These are phyloP conservation scores for Boletus sp. DNA, from an alignment of 768 basidiomycete species.

Conservation along the genomic window DNA sequence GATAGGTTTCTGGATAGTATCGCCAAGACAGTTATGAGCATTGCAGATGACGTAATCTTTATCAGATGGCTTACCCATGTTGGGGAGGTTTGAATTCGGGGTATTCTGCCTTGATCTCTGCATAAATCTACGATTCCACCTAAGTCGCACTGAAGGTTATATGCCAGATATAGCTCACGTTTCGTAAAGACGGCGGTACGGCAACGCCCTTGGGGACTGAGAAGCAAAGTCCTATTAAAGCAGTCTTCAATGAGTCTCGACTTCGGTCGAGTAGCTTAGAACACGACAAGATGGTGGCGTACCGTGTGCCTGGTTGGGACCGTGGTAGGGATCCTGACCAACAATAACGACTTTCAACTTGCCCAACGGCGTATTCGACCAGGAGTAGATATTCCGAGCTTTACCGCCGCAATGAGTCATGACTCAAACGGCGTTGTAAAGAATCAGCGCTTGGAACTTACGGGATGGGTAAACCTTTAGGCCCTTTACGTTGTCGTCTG, in stretches of 20 bases:
- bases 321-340: constrained; percentile 88
- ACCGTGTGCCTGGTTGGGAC: constrained; percentile 83
- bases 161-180: constrained; percentile 46
- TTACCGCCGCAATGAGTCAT: constrained; percentile 16
- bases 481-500: constrained; percentile 42
- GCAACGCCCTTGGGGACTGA: constrained; percentile 79
- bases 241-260: constrained; percentile 7
- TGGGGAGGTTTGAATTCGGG: constrained; percentile 74
- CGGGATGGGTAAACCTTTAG: constrained; percentile 77
- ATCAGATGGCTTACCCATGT: constrained; percentile 66
- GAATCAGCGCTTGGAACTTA: constrained; percentile 38
- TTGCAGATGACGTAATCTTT: constrained; percentile 7
- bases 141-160: constrained; percentile 11
- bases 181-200: constrained; percentile 79
- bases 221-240: constrained; percentile 70
- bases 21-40: constrained; percentile 4
- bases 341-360: constrained; percentile 87
- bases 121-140: constrained; percentile 64
- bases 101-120: constrained; percentile 81
- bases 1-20: constrained; percentile 62
- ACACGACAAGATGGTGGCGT: constrained; percentile 18
- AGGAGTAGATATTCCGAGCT: constrained; percentile 87
- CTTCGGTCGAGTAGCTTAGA: constrained; percentile 1
- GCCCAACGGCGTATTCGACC: constrained; percentile 86
- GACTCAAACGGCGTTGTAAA: constrained; percentile 2